Base-by-base conservation (phyloP, 441 rosid genomes). In the Sinapis alba region DNA sequence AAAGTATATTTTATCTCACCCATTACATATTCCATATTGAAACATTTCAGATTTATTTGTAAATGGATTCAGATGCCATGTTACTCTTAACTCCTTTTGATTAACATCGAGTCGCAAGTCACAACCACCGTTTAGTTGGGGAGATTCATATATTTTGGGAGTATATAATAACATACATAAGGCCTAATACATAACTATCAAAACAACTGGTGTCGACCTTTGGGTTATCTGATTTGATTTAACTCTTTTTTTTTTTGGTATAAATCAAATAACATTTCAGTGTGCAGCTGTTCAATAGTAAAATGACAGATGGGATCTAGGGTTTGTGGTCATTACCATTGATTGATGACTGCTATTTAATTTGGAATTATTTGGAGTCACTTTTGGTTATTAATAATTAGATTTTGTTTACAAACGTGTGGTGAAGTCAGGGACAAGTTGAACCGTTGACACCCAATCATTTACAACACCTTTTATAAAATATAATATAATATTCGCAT, bases 401-500 rank as follows among this genome's bases (percentile, higher is more conserved):
- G 71, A 57, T 58, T 66, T 63, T 69, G 66, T 62, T 72, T 27
- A 16, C 56, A 53, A 78, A 73, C 72, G 69, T 58, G 69, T 79
- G 82, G 82, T 74, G 67, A 59, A 53, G 59, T 20, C 72, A 26
- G 65, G 76, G 68, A 65, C 79, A 79, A 64, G 84, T 84, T 75
- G 86, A 86, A 83, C 73, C 56, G 13, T 69, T 63, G 69, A 72
- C 32, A 73, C 78, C 91, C 86, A 83, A 85, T 86, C 89, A 89
- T 89, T 86, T 79, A 72, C 28, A 11, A 70, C 82, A 62, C 64
- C 47, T 41, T 75, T 16, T 72, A 78, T 74, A 36, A 36, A 7
- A 63, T 7, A 65, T 51, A 74, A 82, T n/a, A n/a, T n/a, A n/a
- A 80, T 71, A 65, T 72, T 60, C 73, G 43, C 23, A 50, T 23